These are phyloP conservation scores for Ephemerocybe angulata DNA, from an alignment of 768 basidiomycete species.

Conservation along the genomic window DNA sequence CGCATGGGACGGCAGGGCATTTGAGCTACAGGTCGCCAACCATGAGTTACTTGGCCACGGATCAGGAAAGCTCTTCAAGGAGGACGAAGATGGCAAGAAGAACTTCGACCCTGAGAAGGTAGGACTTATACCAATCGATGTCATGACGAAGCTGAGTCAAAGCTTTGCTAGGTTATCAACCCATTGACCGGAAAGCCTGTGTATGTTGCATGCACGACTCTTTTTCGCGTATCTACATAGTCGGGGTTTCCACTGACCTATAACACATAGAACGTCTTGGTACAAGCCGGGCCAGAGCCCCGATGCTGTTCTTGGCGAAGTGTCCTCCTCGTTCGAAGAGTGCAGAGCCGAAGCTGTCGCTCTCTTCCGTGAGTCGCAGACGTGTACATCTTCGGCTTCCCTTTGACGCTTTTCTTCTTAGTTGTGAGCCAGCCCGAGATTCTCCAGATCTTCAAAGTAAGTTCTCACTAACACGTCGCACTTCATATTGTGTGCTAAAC, in stretches of 20 bases:
- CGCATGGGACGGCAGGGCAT: constrained; percentile 72
- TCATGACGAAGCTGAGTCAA: too few relatives aligned
- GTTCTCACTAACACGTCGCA: constrained; percentile 16
- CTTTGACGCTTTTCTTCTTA: constrained; percentile 23
- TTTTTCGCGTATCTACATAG: too few relatives aligned
- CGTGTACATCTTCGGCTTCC: constrained; percentile 4
- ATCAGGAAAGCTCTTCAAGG: constrained; percentile 78
- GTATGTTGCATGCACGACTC: constrained; percentile 38
- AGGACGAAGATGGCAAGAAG: constrained; percentile 67
- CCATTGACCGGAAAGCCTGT: constrained; percentile 76
- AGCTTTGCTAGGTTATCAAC: too few relatives aligned
- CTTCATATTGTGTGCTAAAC: not conserved
- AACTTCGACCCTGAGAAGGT: constrained; percentile 79
- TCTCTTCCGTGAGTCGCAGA: constrained; percentile 58
- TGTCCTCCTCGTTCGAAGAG: constrained; percentile 90
- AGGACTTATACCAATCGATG: too few relatives aligned
- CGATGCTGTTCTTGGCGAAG: constrained; percentile 78
- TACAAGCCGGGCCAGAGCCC: constrained; percentile 86
- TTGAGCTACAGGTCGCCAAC: constrained; percentile 87
- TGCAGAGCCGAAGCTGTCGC: constrained; percentile 90
- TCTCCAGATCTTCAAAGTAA: constrained; percentile 74
- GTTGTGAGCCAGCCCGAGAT: constrained; percentile 76
- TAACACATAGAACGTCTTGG: constrained; percentile 63
- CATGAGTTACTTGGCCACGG: constrained; percentile 88
- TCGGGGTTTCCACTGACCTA: constrained; percentile 4